Conservation (phyloP, 2,329 filamentous ascomycete genomes). For the Ramularia endophylla region DNA sequence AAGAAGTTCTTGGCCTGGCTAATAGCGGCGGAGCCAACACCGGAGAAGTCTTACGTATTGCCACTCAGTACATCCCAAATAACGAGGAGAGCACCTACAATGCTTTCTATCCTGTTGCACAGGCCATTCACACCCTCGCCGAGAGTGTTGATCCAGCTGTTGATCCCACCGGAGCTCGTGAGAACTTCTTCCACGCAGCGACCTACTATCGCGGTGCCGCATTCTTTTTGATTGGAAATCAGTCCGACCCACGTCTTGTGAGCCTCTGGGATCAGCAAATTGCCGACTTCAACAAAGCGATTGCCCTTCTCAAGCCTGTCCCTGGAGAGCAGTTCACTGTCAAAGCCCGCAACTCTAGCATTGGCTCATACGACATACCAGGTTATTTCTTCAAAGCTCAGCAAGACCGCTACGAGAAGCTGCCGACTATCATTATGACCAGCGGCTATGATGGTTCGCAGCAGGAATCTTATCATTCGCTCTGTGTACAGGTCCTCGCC, state of each 20-base stretch:
- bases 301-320: slow-evolving; percentile 31
- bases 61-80: slow-evolving; percentile 22
- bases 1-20: slow-evolving; percentile 5
- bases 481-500: too few relatives aligned
- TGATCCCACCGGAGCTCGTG: slow-evolving; percentile 4
- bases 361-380: slow-evolving; percentile 1
- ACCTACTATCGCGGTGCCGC: slow-evolving; percentile 40
- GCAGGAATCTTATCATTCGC: too few relatives aligned
- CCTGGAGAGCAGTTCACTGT: slow-evolving; percentile 6
- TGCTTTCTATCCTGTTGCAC: slow-evolving; percentile 8
- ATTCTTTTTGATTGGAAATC: slow-evolving; percentile 40
- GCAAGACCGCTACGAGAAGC: slow-evolving; percentile 22
- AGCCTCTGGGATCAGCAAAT: slow-evolving; percentile 34
- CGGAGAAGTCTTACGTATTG: slow-evolving; percentile 31
- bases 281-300: slow-evolving; percentile 35
- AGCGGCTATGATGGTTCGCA: slow-evolving; percentile 2
- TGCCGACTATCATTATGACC: slow-evolving; percentile 6
- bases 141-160: not conserved
- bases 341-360: slow-evolving; percentile 2
- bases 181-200: slow-evolving; percentile 32
- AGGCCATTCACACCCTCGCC: slow-evolving; percentile 3
- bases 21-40: slow-evolving; percentile 27
- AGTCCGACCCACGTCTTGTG: slow-evolving; percentile 37
- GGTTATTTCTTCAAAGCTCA: slow-evolving; percentile 14
- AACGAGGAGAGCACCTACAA: slow-evolving; percentile 5